phyloP scores from a whole-genome alignment of 495 filamentous ascomycete species.

The Penicillium mononematosum region DNA sequence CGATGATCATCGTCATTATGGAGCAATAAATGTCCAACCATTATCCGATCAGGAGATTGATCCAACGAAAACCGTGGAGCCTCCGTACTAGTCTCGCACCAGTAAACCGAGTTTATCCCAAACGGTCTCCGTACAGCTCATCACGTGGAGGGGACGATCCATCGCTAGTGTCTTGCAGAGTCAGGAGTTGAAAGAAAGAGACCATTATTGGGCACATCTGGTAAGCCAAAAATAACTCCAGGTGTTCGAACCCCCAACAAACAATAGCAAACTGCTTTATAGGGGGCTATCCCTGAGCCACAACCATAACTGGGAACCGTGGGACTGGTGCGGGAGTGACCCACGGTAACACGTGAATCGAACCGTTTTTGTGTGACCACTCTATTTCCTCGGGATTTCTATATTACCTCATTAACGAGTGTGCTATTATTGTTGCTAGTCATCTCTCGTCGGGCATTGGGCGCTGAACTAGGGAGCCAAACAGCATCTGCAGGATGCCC shows the following conservation, averaged over 20 bases:
- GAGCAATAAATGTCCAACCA: neutral
- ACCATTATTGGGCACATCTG: neutral
- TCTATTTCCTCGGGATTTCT: neutral
- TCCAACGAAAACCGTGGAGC: slow-evolving; percentile 3
- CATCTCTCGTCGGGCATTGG: slow-evolving; percentile 1
- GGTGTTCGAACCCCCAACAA: neutral
- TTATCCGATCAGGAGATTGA: slow-evolving; percentile 5
- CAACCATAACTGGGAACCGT: neutral
- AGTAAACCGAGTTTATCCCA: neutral
- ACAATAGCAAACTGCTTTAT: neutral
- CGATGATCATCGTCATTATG: neutral
- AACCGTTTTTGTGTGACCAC: slow-evolving; percentile 10
- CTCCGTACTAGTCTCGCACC: neutral
- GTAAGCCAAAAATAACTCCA: neutral
- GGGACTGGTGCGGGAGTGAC: slow-evolving; percentile 4
- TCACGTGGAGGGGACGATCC: slow-evolving; percentile 8
- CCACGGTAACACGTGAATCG: slow-evolving; percentile 3
- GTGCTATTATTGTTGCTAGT: neutral
- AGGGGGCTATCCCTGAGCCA: neutral
- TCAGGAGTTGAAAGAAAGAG: neutral
- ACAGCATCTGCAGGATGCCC: slow-evolving; percentile 24
- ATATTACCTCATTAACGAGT: neutral
- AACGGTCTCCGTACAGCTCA: neutral
- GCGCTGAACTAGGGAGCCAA: neutral
- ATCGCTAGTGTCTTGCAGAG: slow-evolving; percentile 2